Conservation (phyloP, 805 yeast species). For the Nakazawaea wyomingensis region DNA sequence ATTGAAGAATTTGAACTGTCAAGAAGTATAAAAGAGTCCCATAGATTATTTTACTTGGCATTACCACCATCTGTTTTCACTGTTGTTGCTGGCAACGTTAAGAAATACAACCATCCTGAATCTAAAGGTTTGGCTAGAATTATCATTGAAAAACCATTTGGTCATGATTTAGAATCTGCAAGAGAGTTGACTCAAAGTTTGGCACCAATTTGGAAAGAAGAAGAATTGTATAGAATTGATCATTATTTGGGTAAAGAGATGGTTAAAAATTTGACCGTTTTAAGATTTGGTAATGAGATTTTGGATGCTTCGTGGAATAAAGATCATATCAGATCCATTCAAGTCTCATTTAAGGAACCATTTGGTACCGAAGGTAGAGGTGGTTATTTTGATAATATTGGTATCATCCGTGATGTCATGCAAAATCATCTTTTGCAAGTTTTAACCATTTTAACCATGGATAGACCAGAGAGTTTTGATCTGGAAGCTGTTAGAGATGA, state of each 20-base stretch:
- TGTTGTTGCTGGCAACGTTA: constrained; percentile 68
- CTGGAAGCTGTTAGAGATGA: constrained; percentile 95
- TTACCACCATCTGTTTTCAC: constrained; percentile 92
- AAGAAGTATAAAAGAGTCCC: constrained; percentile 44
- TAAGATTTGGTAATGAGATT: constrained; percentile 88
- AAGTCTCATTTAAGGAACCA: constrained; percentile 93
- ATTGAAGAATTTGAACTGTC: constrained; percentile 57
- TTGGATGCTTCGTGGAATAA: constrained; percentile 87
- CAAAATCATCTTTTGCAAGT: constrained; percentile 96
- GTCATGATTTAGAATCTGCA: constrained; percentile 80
- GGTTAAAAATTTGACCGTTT: constrained; percentile 87
- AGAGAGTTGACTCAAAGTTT: constrained; percentile 70
- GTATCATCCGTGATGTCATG: constrained; percentile 96
- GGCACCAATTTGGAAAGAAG: constrained; percentile 85
- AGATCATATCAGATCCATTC: constrained; percentile 71
- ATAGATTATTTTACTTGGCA: constrained; percentile 88
- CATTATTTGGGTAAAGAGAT: constrained; percentile 97
- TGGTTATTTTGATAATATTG: constrained; percentile 92
- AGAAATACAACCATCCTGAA: constrained; percentile 59
- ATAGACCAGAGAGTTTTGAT: constrained; percentile 84
- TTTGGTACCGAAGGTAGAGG: constrained; percentile 99
- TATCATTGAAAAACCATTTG: constrained; percentile 96
- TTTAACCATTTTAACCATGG: constrained; percentile 88
- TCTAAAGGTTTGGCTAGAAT: constrained; percentile 67
- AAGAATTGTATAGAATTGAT: constrained; percentile 91